A percentile compares a stretch with the other conserved stretches of the same genome.
Conservation (phyloP, 2,329 filamentous ascomycete species). For the Myotisia sp. region DNA sequence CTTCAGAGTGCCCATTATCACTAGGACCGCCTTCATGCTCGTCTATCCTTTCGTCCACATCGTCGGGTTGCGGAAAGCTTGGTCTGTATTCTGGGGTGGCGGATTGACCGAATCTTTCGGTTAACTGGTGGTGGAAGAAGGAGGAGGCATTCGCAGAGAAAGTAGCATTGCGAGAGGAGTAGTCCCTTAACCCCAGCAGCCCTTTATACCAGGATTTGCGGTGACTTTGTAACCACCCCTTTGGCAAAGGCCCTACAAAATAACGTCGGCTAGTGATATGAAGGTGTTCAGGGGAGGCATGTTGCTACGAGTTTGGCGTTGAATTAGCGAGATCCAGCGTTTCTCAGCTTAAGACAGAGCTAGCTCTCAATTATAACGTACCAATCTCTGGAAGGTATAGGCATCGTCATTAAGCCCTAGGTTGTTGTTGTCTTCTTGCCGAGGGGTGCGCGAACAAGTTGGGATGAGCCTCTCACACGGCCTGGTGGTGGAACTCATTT, state of each 20-base stretch:
- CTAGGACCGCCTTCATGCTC: background rate
- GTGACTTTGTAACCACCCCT: conserved; percentile 50
- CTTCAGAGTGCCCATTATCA: background rate
- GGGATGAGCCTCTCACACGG: conserved; percentile 8
- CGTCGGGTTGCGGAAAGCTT: conserved; percentile 24
- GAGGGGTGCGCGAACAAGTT: conserved; percentile 6
- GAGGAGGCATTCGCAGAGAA: conserved; percentile 36
- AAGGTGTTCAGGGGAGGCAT: conserved; percentile 48
- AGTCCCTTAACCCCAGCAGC: conserved; percentile 30
- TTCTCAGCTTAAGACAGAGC: background rate
- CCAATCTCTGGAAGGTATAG: conserved; percentile 41
- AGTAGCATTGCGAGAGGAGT: conserved; percentile 35
- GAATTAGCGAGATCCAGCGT: conserved; percentile 10
- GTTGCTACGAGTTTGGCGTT: conserved; percentile 31
- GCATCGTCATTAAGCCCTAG: conserved; percentile 33
- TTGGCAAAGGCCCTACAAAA: conserved; percentile 53
- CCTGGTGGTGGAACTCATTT: conserved; percentile 9
- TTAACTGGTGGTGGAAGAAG: conserved; percentile 24
- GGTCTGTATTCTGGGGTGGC: conserved; percentile 15
- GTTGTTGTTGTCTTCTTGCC: conserved; percentile 14
- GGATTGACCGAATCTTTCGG: conserved; percentile 19
- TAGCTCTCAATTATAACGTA: conserved; percentile 19
- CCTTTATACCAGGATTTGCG: conserved; percentile 48
- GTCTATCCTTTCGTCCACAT: conserved; percentile 15
- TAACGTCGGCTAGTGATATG: conserved; percentile 47